Conservation (phyloP, 1,139 yeast genomes). For the Chernovozyma sophiae-reginae region DNA sequence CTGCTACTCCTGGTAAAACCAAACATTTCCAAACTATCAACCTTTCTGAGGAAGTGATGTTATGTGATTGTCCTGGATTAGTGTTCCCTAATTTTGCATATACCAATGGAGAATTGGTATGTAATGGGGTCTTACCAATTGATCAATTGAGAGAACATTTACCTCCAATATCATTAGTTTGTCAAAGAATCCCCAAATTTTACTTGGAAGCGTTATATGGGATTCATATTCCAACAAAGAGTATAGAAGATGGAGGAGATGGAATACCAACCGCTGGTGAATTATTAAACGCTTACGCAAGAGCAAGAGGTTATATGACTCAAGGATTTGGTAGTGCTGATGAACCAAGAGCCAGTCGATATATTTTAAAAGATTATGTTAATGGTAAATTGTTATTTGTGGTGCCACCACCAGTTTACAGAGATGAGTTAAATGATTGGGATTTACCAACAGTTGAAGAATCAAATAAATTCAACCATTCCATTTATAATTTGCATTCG, state of each 20-base stretch:
- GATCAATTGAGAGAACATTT: constrained; percentile 93
- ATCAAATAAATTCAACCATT: constrained; percentile 63
- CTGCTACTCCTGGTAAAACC: constrained; percentile 98
- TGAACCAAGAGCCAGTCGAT: constrained; percentile 92
- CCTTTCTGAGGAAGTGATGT: constrained; percentile 73
- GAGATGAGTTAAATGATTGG: constrained; percentile 34
- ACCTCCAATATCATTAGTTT: constrained; percentile 85
- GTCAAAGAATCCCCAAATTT: constrained; percentile 84
- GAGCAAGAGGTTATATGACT: constrained; percentile 96
- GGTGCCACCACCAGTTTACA: constrained; percentile 76
- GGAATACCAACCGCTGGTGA: constrained; percentile 90
- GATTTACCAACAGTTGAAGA: constrained; percentile 42
- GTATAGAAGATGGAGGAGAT: constrained; percentile 81
- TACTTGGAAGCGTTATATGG: constrained; percentile 92
- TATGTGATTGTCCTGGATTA: constrained; percentile 99
- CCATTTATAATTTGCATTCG: constrained; percentile 58
- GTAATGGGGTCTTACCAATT: constrained; percentile 96
- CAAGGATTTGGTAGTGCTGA: constrained; percentile 98
- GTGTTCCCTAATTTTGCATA: constrained; percentile 98
- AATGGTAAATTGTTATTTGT: constrained; percentile 83
- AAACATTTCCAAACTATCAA: constrained; percentile 97
- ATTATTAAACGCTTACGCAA: constrained; percentile 84
- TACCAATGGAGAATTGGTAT: constrained; percentile 93
- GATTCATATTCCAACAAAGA: constrained; percentile 74
- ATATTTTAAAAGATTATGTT: constrained; percentile 89